Evolutionary conservation across 164 flowering plant genomes (phyloP), one percentile per base, ranked within the genome.

Genomic region (Malania oleifera): DNA sequence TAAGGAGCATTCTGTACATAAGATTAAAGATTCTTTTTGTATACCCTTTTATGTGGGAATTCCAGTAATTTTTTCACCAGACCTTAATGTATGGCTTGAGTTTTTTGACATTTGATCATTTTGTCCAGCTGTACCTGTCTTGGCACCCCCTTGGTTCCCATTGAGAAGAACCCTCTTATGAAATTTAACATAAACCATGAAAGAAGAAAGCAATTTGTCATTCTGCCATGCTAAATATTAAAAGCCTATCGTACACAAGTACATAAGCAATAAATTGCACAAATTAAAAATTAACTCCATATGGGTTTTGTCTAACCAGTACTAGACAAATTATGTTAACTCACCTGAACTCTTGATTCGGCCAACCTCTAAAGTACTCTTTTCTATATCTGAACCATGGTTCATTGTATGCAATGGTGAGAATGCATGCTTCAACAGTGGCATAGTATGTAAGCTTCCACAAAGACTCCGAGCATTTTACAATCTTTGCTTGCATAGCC

Each of bases 371-470:
- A 40, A 90, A 87, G 73, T 78, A 90, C 59, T 60, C 70, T 26
- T 70, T 71, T 47, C 76, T 71, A 60, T 86, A 82, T 47, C 62
- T 67, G 68, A 86, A 82, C 97, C 97, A 93, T 44, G 95, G 82
- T 63, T 93, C 95, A 19, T 71, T 49, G 59, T 72, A 84, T 29
- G 61, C 66, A 41, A 77, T 61, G 57, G 58, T 52, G 50, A 93
- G 79, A 67, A 84, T 37, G 34, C 61, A 87, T 44, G 54, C 60
- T 71, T 93, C 86, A 60, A 79, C 77, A 48, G 80, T 61, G 1
- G 77, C 85, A 69, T 86, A 90, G 78, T 90, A 88, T 25, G 84
- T 64, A 24, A 90, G 65, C 73, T 93, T 93, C 98, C 97, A 93
- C 89, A 90, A 70, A 49, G 97, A 90, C 68, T 93, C 97, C 5